These are phyloP conservation scores for Lyophyllum atratum DNA, from an alignment of 768 basidiomycete genomes.

Conservation along the genomic window DNA sequence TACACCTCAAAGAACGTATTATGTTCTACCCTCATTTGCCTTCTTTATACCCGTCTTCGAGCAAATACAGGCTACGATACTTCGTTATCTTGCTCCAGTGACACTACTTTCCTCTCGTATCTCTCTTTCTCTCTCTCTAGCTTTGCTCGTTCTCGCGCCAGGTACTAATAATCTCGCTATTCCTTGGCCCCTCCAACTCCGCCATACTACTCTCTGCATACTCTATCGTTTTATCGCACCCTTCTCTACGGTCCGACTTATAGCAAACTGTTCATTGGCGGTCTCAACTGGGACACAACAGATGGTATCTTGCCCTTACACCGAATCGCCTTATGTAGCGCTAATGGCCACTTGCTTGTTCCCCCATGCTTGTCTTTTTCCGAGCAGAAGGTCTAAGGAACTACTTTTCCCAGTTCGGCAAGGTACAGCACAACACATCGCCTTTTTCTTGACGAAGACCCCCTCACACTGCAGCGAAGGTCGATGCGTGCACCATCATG, in stretches of 20 bases:
- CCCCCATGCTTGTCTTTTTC: slow-evolving; percentile 20
- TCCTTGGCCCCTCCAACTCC: slow-evolving; percentile 23
- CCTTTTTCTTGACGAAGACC: not conserved
- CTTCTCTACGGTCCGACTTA: slow-evolving; percentile 25
- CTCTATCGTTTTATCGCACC: slow-evolving; percentile 25
- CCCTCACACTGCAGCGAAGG: slow-evolving; percentile 37
- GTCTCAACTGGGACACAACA: slow-evolving; percentile 90
- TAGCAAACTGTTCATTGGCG: slow-evolving; percentile 93
- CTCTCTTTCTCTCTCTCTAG: slow-evolving; percentile 15
- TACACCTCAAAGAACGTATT: slow-evolving; percentile 10
- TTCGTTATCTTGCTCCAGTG: slow-evolving; percentile 29
- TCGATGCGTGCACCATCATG: slow-evolving; percentile 86
- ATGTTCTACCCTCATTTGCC: slow-evolving; percentile 13
- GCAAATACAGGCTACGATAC: slow-evolving; percentile 33
- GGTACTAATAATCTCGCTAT: slow-evolving; percentile 26
- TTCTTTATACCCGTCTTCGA: slow-evolving; percentile 20
- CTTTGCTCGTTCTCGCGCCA: slow-evolving; percentile 17
- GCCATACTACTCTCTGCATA: slow-evolving; percentile 27
- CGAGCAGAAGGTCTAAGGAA: slow-evolving; percentile 59
- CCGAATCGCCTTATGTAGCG: slow-evolving; percentile 30
- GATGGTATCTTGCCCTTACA: slow-evolving; percentile 64
- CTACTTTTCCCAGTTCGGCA: slow-evolving; percentile 82
- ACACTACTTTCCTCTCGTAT: slow-evolving; percentile 18
- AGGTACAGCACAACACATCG: slow-evolving; percentile 41
- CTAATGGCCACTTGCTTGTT: slow-evolving; percentile 35